Conservation (phyloP, 495 filamentous ascomycete genomes). For the Neurospora sp. region DNA sequence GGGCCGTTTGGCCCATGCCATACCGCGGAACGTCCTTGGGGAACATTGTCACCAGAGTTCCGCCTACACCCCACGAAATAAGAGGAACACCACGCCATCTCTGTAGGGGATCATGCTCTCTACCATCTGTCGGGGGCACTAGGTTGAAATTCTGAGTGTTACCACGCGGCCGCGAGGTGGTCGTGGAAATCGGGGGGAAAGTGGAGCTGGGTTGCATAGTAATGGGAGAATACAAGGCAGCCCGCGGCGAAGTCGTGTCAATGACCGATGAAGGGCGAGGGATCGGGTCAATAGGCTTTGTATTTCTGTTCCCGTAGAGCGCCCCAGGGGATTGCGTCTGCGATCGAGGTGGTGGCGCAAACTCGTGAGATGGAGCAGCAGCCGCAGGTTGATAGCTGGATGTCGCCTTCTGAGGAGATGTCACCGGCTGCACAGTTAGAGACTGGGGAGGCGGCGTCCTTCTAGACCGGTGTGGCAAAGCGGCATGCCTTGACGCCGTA, state of each 20-base stretch:
- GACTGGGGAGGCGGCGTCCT: conserved; percentile 37
- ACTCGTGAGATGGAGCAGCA: conserved; percentile 23
- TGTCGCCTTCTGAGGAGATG: conserved; percentile 43
- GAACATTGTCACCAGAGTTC: conserved; percentile 71
- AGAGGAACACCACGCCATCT: conserved; percentile 86
- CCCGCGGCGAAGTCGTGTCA: conserved; percentile 40
- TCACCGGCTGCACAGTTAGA: conserved; percentile 16
- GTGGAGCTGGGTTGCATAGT: conserved; percentile 4
- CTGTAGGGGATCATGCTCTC: conserved; percentile 64
- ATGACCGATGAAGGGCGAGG: conserved; percentile 63
- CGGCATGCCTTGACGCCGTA: conserved; percentile 22
- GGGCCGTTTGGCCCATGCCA: conserved; percentile 54
- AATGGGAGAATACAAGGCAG: conserved; percentile 12
- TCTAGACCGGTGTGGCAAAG: conserved; percentile 13
- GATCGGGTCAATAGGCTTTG: conserved; percentile 41
- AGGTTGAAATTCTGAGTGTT: conserved; percentile 33
- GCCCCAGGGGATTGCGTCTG: conserved; percentile 78
- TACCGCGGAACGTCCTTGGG: conserved; percentile 85
- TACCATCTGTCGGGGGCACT: conserved; percentile 63
- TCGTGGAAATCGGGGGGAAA: conserved; percentile 1
- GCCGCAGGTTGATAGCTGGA: conserved; percentile 32
- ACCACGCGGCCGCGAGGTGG: conserved; percentile 21
- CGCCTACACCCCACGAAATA: conserved; percentile 81
- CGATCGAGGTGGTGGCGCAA: conserved; percentile 57
- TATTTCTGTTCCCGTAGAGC: conserved; percentile 37